A percentile compares a stretch with the other conserved stretches of the same genome.
These are phyloP conservation scores for Hemileccinum impolitum DNA, from an alignment of 768 basidiomycete species.

Conservation along the genomic window DNA sequence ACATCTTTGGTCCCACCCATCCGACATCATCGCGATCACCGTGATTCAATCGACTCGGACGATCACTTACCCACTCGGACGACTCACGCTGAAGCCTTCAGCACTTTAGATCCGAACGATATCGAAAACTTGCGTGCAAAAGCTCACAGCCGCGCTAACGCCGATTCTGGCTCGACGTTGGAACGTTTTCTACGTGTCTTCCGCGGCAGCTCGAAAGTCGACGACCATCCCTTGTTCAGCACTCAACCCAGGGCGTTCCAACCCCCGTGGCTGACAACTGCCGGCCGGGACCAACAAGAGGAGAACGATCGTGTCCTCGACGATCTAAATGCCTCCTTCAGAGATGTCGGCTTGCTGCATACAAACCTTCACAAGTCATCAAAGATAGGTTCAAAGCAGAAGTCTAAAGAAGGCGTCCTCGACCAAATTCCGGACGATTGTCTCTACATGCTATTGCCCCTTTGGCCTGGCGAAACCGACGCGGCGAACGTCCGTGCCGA, in stretches of 20 bases:
- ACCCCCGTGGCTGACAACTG: constrained; percentile 64
- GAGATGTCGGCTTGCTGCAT: constrained; percentile 75
- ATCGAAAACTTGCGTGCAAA: constrained; percentile 43
- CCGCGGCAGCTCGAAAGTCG: constrained; percentile 16
- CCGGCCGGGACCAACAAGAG: constrained; percentile 63
- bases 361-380: constrained; percentile 39
- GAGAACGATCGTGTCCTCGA: constrained; percentile 65
- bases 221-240: constrained; percentile 22
- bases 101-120: constrained; percentile 51
- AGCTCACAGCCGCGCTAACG: constrained; percentile 25
- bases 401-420: constrained; percentile 42
- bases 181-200: constrained; percentile 24
- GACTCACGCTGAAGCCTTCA: constrained; percentile 61
- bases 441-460: constrained; percentile 78
- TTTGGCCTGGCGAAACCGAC: constrained; percentile 81
- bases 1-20: constrained; percentile 9
- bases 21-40: constrained; percentile 18
- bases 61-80: constrained; percentile 42
- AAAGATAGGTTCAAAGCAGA: constrained; percentile 18
- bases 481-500: constrained; percentile 30
- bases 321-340: constrained; percentile 71
- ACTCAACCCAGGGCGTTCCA: constrained; percentile 34
- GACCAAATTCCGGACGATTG: constrained; percentile 62
- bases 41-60: constrained; percentile 26
- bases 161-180: constrained; percentile 18